phyloP scores from a whole-genome alignment of 2,329 filamentous ascomycete genomes.

The Diaporthe aspalathi region DNA sequence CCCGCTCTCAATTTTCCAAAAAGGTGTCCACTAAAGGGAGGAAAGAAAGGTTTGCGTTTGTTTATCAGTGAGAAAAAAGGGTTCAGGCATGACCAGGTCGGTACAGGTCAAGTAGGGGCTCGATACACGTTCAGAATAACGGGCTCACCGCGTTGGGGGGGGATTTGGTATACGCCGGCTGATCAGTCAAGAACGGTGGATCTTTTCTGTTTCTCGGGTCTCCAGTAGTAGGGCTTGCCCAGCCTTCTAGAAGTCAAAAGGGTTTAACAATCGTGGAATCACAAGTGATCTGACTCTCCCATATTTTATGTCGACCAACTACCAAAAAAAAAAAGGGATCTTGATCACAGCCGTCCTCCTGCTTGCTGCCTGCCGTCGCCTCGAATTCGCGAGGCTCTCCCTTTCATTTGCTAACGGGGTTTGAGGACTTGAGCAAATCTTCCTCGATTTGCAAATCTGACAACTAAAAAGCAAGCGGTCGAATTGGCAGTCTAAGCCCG shows the following conservation, averaged over 20 bases:
- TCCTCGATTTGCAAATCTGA: conserved; percentile 8
- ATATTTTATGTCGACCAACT: conserved; percentile 19
- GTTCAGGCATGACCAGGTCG: not conserved
- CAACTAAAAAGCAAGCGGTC: conserved; percentile 16
- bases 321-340: conserved; percentile 23
- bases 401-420: not conserved
- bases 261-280: not conserved
- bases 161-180: not conserved
- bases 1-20: not conserved
- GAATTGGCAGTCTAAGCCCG: not conserved
- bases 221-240: not conserved
- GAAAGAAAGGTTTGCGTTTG: not conserved
- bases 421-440: conserved; percentile 15
- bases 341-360: conserved; percentile 10
- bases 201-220: not conserved
- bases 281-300: conserved; percentile 23
- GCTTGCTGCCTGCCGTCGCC: conserved; percentile 2
- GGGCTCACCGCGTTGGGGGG: not conserved
- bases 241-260: not conserved
- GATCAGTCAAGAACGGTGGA: not conserved
- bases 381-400: not conserved
- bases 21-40: not conserved
- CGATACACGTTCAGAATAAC: not conserved
- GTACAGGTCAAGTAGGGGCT: not conserved
- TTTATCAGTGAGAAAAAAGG: not conserved